Base-by-base conservation (phyloP, 441 rosid species). In the Corymbia citriodora region DNA sequence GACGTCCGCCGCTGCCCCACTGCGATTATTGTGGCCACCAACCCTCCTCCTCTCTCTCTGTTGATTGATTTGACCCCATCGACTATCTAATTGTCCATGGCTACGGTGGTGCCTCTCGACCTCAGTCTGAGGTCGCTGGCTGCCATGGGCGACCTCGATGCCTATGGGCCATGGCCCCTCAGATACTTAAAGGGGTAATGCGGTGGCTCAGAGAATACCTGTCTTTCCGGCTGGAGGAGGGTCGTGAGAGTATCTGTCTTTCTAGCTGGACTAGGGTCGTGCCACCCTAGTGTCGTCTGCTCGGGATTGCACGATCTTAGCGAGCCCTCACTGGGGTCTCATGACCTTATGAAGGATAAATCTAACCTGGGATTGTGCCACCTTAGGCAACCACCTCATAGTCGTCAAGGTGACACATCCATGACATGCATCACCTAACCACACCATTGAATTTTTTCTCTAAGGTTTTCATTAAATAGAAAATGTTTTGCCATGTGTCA, bases 381-480 rank as follows among this genome's bases (percentile, higher is more conserved):
- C 36, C 21, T 65, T 15, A n/a, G 74, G 16, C 40, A 15, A 8
- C 40, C 40, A 31, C 40, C 33, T 21, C 4, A 68, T 31, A n/a
- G 74, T 68, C 0, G 0, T 31, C 33, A n/a, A 31, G 40, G 7
- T 68, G 31, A 40, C 74, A 68, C 33, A 31, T 15, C 12, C 11
- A 59, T 0, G 1, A 17, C 14, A 2, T 29, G 5, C 4, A 59
- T 59, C 25, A 59, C 14, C 65, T 59, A 59, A 59, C 0, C 11
- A 25, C 0, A 40, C 45, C 45, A 40, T 40, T 40, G 45, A 40
- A 40, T 40, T 40, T 40, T 40, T 40, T 40, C 45, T 5, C 45
- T 40, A 6, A 40, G 45, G 45, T 40, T 40, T 40, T 40, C 45
- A 40, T 40, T 40, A 4, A 40, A 40, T 40, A 40, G 45, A 40